Evolutionary conservation across 1,284 basidiomycete species (phyloP).

Genomic region (Naganishia liquefaciens): DNA sequence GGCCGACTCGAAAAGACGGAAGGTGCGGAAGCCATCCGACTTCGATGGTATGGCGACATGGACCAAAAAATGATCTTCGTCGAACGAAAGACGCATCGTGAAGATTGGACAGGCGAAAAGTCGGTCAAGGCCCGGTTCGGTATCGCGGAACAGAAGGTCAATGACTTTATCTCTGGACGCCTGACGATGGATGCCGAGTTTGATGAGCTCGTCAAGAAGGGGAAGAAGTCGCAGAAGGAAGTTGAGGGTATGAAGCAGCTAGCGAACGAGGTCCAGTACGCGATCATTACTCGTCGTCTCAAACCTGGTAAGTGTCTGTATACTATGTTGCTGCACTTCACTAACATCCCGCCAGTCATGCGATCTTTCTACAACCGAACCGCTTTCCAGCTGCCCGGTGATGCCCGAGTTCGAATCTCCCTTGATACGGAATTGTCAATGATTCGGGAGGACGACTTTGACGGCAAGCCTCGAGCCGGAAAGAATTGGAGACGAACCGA

Average conservation of each 20-base stretch:
- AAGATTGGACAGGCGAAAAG: slow-evolving; percentile 99
- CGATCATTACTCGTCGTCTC: slow-evolving; percentile 78
- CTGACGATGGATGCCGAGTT: slow-evolving; percentile 95
- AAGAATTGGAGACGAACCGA: slow-evolving; percentile 94
- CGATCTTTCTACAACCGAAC: slow-evolving; percentile 99
- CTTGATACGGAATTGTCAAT: slow-evolving; percentile 95
- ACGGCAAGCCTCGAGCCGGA: slow-evolving; percentile 72
- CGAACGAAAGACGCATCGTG: slow-evolving; percentile 96
- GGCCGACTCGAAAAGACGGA: slow-evolving; percentile 98
- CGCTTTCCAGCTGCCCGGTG: slow-evolving; percentile 97
- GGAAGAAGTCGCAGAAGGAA: slow-evolving; percentile 92
- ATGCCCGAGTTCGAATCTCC: slow-evolving; percentile 95
- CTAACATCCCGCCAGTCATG: slow-evolving; percentile 64
- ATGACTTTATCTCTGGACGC: slow-evolving; percentile 84
- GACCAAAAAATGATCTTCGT: slow-evolving; percentile 88
- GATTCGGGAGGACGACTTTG: slow-evolving; percentile 96
- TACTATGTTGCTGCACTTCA: slow-evolving; percentile 5
- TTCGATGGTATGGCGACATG: slow-evolving; percentile 97
- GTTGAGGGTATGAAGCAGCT: slow-evolving; percentile 95
- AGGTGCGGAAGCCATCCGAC: slow-evolving; percentile 92
- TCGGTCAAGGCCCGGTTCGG: slow-evolving; percentile 98
- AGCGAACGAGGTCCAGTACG: slow-evolving; percentile 94
- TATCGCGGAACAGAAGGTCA: slow-evolving; percentile 92
- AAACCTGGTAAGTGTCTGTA: slow-evolving; percentile 65
- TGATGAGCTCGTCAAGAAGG: slow-evolving; percentile 81